Conservation (phyloP, 371 early-diverging fungal genomes). For the Coemansia sp. region DNA sequence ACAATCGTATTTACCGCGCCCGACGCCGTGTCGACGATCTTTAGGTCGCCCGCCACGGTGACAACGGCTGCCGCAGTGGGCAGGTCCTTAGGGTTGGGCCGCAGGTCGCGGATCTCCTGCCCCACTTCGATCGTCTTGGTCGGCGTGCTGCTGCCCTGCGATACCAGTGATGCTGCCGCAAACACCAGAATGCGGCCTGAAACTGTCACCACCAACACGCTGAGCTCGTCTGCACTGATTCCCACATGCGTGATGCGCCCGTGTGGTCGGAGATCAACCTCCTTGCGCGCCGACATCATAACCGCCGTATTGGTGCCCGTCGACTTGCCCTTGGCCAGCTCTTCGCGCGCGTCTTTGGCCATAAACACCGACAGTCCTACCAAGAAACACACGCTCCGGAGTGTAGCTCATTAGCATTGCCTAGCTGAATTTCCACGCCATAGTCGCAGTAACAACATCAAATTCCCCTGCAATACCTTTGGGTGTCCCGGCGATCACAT, state of each 20-base stretch:
- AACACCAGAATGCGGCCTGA: constrained; percentile 31
- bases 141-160: constrained; percentile 10
- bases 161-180: constrained; percentile 21
- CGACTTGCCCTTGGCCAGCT: constrained; percentile 24
- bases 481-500: constrained; percentile 42
- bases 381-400: background rate
- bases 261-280: constrained; percentile 20
- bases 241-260: constrained; percentile 43
- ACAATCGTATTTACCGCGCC: constrained; percentile 17
- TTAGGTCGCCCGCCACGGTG: constrained; percentile 21
- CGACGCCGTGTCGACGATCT: constrained; percentile 25
- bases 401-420: background rate
- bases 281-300: constrained; percentile 23
- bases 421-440: too few relatives aligned
- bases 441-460: too few relatives aligned
- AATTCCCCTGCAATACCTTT: background rate
- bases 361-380: constrained; percentile 34
- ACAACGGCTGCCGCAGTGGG: constrained; percentile 37
- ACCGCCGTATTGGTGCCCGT: constrained; percentile 30
- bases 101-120: constrained; percentile 42
- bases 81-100: constrained; percentile 39
- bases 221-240: constrained; percentile 39
- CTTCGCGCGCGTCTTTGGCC: constrained; percentile 22
- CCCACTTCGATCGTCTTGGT: constrained; percentile 14
- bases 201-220: constrained; percentile 30